Evolutionary conservation across 352 stramenopile genomes (phyloP).

Genomic region (Peronospora destructor): DNA sequence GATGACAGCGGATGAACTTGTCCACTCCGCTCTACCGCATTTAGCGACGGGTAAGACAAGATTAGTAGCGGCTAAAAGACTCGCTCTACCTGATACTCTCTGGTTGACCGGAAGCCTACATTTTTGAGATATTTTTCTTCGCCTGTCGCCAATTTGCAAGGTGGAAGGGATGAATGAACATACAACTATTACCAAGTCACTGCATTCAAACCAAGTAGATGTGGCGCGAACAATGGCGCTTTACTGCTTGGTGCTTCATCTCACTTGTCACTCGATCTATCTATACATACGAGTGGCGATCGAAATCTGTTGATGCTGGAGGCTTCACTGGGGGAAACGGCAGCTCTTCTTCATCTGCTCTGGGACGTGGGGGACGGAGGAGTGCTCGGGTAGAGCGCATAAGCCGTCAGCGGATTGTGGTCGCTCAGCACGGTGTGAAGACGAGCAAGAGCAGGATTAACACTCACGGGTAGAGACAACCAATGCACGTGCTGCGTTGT

Average conservation of each 20-base stretch:
- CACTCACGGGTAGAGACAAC: slow-evolving; percentile 26
- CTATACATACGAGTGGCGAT: slow-evolving; percentile 7
- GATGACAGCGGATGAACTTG: too few species aligned
- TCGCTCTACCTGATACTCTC: too few species aligned
- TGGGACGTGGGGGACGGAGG: slow-evolving; percentile 17
- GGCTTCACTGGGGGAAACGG: slow-evolving; percentile 14
- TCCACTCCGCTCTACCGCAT: too few species aligned
- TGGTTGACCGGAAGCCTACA: too few species aligned
- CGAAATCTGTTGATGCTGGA: slow-evolving; percentile 6
- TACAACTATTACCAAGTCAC: background rate
- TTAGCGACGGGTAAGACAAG: too few species aligned
- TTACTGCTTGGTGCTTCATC: slow-evolving; percentile 3
- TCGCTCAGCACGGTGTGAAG: slow-evolving; percentile 32
- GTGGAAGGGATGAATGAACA: background rate
- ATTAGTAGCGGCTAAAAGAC: too few species aligned
- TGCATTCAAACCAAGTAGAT: slow-evolving; percentile 20
- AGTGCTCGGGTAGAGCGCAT: slow-evolving; percentile 28
- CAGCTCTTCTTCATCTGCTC: slow-evolving; percentile 14
- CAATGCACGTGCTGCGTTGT: slow-evolving; percentile 30
- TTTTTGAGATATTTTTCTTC: too few species aligned
- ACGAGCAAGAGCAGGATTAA: slow-evolving; percentile 30
- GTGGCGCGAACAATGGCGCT: background rate
- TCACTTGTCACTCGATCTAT: slow-evolving; percentile 7
- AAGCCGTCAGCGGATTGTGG: slow-evolving; percentile 31
- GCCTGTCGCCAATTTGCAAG: slow-evolving; percentile 11